A percentile compares a stretch with the other conserved stretches of the same genome.
phyloP scores from a whole-genome alignment of 805 yeast species.

The Ascoidea asiatica region DNA sequence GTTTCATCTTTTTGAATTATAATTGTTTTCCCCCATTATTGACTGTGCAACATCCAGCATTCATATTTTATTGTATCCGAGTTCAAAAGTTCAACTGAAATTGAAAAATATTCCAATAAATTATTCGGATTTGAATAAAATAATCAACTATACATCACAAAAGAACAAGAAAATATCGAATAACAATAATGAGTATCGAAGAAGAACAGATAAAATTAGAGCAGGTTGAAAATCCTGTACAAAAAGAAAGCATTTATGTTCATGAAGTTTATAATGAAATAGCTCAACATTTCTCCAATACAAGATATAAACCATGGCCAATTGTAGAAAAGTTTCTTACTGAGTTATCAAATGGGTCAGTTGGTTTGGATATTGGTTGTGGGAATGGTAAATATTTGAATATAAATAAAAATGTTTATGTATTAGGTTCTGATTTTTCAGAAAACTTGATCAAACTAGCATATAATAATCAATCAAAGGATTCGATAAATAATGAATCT shows the following conservation, averaged over 20 bases:
- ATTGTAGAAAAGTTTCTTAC: slow-evolving; percentile 63
- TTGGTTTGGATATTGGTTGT: slow-evolving; percentile 93
- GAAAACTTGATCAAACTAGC: slow-evolving; percentile 60
- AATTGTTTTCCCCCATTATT: slow-evolving; percentile 1
- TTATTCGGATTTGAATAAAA: neutral
- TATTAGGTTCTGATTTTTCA: slow-evolving; percentile 67
- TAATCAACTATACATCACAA: neutral
- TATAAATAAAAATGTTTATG: slow-evolving; percentile 51
- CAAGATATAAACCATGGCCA: slow-evolving; percentile 96
- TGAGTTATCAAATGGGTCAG: slow-evolving; percentile 32
- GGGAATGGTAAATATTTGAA: slow-evolving; percentile 90
- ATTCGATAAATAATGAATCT: slow-evolving; percentile 28
- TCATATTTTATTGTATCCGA: neutral
- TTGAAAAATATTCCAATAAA: neutral
- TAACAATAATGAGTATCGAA: neutral
- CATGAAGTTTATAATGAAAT: slow-evolving; percentile 90
- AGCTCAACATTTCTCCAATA: slow-evolving; percentile 85
- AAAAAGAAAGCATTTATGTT: slow-evolving; percentile 65
- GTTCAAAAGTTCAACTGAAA: neutral
- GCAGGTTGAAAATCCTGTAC: slow-evolving; percentile 26
- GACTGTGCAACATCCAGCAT: no score
- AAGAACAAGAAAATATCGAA: neutral
- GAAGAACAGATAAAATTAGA: slow-evolving; percentile 10
- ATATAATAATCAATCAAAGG: slow-evolving; percentile 18
- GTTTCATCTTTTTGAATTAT: no score